Base-by-base conservation (phyloP, 176 grass and related monocot genomes). In the Panicum miliaceum region DNA sequence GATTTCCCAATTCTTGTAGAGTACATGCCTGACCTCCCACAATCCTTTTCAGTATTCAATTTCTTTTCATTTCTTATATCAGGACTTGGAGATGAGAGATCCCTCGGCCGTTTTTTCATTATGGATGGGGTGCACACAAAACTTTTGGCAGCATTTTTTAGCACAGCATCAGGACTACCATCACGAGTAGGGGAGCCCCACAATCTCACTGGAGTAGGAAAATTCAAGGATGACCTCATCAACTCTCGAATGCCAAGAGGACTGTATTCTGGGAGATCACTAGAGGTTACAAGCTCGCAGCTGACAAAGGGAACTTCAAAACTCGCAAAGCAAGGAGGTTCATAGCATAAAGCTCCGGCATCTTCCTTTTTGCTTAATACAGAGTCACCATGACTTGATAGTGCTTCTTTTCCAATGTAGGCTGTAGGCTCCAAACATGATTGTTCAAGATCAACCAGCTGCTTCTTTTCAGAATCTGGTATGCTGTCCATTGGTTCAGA, bases 231-330 rank as follows among this genome's bases (percentile, higher is more conserved):
- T 78, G 95, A 84, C 80, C 81, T 83, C 92, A 97, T 90, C 66
- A 94, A 73, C 62, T 97, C 83, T 14, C 95, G 88, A 81, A 97
- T 97, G 62, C 95, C 95, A 66, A 97, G 84, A 52, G 95, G 95
- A 78, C 95, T 97, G 63, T 94, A 97, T 85, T 92, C 90, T 85
- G 86, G 90, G 40, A 89, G 92, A 75, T 97, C 92, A 38, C 88
- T 87, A 13, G 92, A 92, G 57, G 64, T 83, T 73, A 93, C 35
- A 20, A 97, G 90, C 54, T 97, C 92, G 0, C 95, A 97, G 84
- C 90, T 97, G 63, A 94, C 86, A 86, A 97, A 97, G 73, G 95
- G 95, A 73, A 92, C 82, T n/a, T 93, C 92, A 45, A 87, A 84
- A 80, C 86, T 86, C 14, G 92, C 84, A 76, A 94, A 94, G 64